A percentile compares a stretch with the other conserved stretches of the same genome.
These are phyloP conservation scores for Sporothrix brunneoviolacea DNA, from an alignment of 2,329 filamentous ascomycete species.

Conservation along the genomic window DNA sequence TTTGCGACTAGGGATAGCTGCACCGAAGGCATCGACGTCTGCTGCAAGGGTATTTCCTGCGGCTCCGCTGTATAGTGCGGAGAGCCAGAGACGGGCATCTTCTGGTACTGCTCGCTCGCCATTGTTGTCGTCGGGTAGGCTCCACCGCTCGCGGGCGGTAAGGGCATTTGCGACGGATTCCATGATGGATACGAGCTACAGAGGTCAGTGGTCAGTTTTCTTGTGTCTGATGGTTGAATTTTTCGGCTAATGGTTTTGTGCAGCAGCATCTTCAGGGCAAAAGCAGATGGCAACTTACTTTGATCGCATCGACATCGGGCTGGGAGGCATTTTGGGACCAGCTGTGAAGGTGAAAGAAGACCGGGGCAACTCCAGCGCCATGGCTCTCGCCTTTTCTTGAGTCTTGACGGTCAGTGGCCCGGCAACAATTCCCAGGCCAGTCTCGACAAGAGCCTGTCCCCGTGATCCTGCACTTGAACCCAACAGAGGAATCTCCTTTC, in stretches of 20 bases:
- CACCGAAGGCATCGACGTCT: slow-evolving; percentile 48
- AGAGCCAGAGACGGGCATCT: slow-evolving; percentile 44
- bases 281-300: slow-evolving; percentile 40
- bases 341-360: slow-evolving; percentile 53
- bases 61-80: slow-evolving; percentile 44
- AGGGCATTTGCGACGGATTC: slow-evolving; percentile 44
- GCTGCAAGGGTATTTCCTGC: slow-evolving; percentile 47
- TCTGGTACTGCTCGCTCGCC: slow-evolving; percentile 45
- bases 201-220: too few relatives aligned
- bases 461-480: slow-evolving; percentile 69
- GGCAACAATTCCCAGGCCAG: slow-evolving; percentile 53
- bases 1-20: slow-evolving; percentile 43
- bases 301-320: slow-evolving; percentile 49
- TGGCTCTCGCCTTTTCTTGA: slow-evolving; percentile 45
- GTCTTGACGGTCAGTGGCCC: slow-evolving; percentile 49
- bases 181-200: slow-evolving; percentile 52
- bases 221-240: too few relatives aligned
- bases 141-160: slow-evolving; percentile 18
- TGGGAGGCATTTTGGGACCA: slow-evolving; percentile 45
- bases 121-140: slow-evolving; percentile 43
- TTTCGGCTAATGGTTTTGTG: too few relatives aligned
- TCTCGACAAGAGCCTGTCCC: slow-evolving; percentile 67
- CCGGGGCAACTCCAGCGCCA: slow-evolving; percentile 50
- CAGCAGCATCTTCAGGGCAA: too few relatives aligned
- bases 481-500: slow-evolving; percentile 84